These are phyloP conservation scores for Penicillium subrubescens DNA, from an alignment of 495 filamentous ascomycete genomes.

Conservation along the genomic window DNA sequence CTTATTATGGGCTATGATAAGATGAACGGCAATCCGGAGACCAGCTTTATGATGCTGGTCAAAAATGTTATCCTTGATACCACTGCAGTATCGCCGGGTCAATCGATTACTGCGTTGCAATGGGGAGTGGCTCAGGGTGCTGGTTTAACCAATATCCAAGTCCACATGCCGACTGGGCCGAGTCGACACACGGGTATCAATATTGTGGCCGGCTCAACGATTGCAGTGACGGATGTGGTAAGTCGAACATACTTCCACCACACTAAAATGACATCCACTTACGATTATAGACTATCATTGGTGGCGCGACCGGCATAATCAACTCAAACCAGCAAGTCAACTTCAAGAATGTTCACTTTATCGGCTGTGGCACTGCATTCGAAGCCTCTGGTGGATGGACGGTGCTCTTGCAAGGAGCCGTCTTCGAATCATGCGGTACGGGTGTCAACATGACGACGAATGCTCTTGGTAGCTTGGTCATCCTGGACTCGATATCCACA, in stretches of 20 bases:
- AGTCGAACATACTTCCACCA: constrained; percentile 16
- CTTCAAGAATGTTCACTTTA: constrained; percentile 51
- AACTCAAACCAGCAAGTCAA: constrained; percentile 56
- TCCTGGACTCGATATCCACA: constrained; percentile 45
- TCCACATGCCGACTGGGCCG: constrained; percentile 62
- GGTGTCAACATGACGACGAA: constrained; percentile 40
- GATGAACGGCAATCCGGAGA: constrained; percentile 36
- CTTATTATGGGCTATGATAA: constrained; percentile 40
- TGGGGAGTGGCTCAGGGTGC: constrained; percentile 75
- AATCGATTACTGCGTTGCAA: constrained; percentile 43
- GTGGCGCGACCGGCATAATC: constrained; percentile 51
- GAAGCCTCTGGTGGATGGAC: constrained; percentile 43
- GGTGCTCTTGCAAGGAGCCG: constrained; percentile 40
- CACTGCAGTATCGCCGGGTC: constrained; percentile 26
- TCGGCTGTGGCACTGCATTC: constrained; percentile 40
- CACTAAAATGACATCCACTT: constrained; percentile 8
- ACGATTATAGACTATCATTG: constrained; percentile 43
- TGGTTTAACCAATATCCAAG: constrained; percentile 70
- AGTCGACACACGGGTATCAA: constrained; percentile 58
- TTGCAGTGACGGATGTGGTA: constrained; percentile 51
- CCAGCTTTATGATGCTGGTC: constrained; percentile 43
- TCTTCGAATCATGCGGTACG: constrained; percentile 34
- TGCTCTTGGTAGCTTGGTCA: constrained; percentile 52
- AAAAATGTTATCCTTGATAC: constrained; percentile 49
- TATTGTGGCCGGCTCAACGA: constrained; percentile 45